phyloP scores from a whole-genome alignment of 177 flowering plant species.

The Tripterygium wilfordii region DNA sequence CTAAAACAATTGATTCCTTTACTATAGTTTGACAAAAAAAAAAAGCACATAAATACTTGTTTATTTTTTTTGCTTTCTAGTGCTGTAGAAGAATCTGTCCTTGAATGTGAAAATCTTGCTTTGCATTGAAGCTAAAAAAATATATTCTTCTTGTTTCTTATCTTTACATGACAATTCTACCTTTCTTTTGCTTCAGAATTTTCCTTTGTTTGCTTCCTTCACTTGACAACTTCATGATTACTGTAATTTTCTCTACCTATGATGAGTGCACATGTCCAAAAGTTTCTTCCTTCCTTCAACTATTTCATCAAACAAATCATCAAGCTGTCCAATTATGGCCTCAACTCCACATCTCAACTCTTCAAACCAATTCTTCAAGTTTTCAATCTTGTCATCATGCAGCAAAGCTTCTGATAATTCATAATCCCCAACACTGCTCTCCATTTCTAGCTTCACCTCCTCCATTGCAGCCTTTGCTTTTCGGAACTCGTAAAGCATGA shows the following conservation, averaged over 20 bases:
- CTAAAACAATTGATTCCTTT: too few relatives aligned
- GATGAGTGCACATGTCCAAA: conserved; percentile 28
- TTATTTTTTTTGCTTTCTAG: neutral
- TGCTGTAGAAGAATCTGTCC: conserved; percentile 19
- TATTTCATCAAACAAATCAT: conserved; percentile 36
- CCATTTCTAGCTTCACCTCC: conserved; percentile 18
- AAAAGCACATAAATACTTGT: too few relatives aligned
- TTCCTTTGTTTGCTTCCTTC: neutral
- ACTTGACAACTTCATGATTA: neutral
- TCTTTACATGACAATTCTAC: conserved; percentile 16
- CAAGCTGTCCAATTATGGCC: conserved; percentile 22
- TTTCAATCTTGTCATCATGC: conserved; percentile 12
- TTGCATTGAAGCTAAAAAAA: conserved; percentile 17
- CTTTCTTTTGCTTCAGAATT: neutral
- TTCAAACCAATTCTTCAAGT: conserved; percentile 19
- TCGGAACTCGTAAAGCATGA: conserved; percentile 19
- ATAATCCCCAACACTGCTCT: conserved; percentile 11
- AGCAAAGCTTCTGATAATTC: neutral
- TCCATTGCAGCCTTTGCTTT: conserved; percentile 14
- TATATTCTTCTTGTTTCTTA: conserved; percentile 25
- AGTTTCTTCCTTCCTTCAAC: conserved; percentile 30
- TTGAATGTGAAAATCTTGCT: conserved; percentile 14
- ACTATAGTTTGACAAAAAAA: too few relatives aligned
- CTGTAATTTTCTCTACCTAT: conserved; percentile 10
- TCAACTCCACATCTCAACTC: conserved; percentile 27